A percentile compares a stretch with the other conserved stretches of the same genome.
Conservation (phyloP, 2,329 filamentous ascomycete genomes). For the Leptographium lundbergii region DNA sequence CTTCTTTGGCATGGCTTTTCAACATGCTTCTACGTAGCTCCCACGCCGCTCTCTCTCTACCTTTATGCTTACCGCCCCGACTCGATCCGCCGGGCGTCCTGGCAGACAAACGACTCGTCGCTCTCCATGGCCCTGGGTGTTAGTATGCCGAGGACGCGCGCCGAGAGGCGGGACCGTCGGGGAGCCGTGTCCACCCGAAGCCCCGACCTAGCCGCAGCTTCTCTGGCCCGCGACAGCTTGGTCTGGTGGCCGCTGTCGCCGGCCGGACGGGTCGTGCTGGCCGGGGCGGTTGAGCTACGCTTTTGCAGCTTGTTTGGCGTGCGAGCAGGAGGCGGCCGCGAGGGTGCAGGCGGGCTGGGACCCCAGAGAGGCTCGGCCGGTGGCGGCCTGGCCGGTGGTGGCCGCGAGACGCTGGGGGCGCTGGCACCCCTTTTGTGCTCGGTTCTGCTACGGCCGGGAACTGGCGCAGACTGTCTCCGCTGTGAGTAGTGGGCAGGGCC, state of each 20-base stretch:
- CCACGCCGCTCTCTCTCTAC: too few species aligned
- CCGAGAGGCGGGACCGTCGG: background rate
- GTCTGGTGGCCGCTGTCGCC: background rate
- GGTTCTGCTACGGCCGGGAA: too few species aligned
- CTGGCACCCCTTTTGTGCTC: background rate
- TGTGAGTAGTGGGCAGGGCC: too few species aligned
- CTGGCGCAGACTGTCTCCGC: too few species aligned
- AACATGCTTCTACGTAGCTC: too few species aligned
- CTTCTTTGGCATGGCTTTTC: too few species aligned
- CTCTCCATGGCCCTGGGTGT: background rate
- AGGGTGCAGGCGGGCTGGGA: too few species aligned
- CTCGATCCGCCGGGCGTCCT: constrained; percentile 5
- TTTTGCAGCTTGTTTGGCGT: background rate
- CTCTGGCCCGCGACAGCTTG: background rate
- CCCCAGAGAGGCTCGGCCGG: background rate
- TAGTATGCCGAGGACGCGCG: background rate
- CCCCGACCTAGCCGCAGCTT: background rate
- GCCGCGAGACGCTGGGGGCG: background rate
- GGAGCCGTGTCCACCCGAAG: background rate
- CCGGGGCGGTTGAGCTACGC: background rate
- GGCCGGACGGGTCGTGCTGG: background rate
- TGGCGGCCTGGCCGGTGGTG: background rate
- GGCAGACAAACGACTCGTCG: constrained; percentile 6
- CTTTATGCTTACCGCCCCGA: background rate
- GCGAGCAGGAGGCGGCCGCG: background rate